These are phyloP conservation scores for Lactarius sp. DNA, from an alignment of 768 basidiomycete genomes.

Conservation along the genomic window DNA sequence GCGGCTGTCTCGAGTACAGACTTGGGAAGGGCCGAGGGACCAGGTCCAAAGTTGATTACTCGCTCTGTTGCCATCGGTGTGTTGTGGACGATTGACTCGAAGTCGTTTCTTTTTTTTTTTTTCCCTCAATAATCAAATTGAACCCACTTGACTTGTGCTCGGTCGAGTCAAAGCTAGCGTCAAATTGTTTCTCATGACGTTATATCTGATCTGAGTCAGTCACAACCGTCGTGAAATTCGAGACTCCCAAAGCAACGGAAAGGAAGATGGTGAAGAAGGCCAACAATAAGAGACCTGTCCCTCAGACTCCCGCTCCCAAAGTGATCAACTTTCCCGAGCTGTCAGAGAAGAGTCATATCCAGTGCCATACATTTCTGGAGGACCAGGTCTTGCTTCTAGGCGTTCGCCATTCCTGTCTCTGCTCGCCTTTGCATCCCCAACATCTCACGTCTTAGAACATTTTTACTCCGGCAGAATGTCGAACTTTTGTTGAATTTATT, in stretches of 20 bases:
- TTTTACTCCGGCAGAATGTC: conserved; percentile 58
- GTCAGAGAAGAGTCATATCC: conserved; percentile 16
- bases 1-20: conserved; percentile 80
- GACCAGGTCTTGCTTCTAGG: conserved; percentile 62
- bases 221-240: neutral
- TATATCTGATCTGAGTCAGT: neutral
- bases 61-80: conserved; percentile 42
- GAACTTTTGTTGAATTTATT: conserved; percentile 53
- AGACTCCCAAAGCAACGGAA: neutral
- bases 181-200: no score
- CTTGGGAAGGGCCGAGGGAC: conserved; percentile 89
- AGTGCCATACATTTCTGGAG: conserved; percentile 40
- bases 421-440: neutral
- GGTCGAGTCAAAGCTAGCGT: neutral
- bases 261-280: conserved; percentile 14
- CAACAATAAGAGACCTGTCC: neutral
- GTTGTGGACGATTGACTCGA: conserved; percentile 1
- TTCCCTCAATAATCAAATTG: neutral
- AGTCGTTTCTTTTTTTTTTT: neutral
- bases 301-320: conserved; percentile 3
- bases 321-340: conserved; percentile 5
- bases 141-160: neutral
- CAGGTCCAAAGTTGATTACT: conserved; percentile 88
- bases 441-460: conserved; percentile 40
- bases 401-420: conserved; percentile 35